Evolutionary conservation across 495 filamentous ascomycete genomes (phyloP), one percentile per base, ranked within the genome.

Genomic region (Lepraria neglecta): DNA sequence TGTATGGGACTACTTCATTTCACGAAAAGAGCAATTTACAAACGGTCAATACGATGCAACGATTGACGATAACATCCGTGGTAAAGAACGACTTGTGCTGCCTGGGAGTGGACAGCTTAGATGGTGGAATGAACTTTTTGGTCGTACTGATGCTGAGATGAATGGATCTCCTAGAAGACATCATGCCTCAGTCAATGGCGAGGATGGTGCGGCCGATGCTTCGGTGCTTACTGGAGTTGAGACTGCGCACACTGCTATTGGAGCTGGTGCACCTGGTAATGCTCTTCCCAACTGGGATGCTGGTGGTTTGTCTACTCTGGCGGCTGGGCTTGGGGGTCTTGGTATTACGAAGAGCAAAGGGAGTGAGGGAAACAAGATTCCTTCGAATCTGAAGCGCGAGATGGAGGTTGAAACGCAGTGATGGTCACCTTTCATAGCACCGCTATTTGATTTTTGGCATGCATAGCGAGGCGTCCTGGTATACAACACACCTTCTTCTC

Each of bases 1-100:
- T 60, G 95, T 97, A 3, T 99, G 95, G 94, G 85, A 90, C 61
- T 97, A 97, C 72, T 97, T 99, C 75, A 76, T 97, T 21, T 81
- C 86, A 14, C 80, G 90, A 3, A 81, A 81, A 35, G 77, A 81
- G 21, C 87, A 94, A 69, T 99, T 96, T 70, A 76, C 82, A 12
- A 97, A 96, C 68, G 77, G 80, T 0, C 77, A 87, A 11, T 99
- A 95, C 68, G 88, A 92, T 60, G 71, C 84, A 1, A 79, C 77
- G 0, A 79, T 95, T 42, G 89, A 97, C 62, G 91, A 96, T 60
- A 79, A 79, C 42, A 79, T 86, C 58, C 83, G 86, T 42, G 91
- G 86, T 14, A 82, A 86, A 35, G 94, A 96, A 65, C 80, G 91
- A 5, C 79, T 99, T 11, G 78, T 99, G 12, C 89, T 97, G 65